A percentile compares a stretch with the other conserved stretches of the same genome.
These are phyloP conservation scores for Haplographium delicatum DNA, from an alignment of 495 filamentous ascomycete genomes.

Conservation along the genomic window DNA sequence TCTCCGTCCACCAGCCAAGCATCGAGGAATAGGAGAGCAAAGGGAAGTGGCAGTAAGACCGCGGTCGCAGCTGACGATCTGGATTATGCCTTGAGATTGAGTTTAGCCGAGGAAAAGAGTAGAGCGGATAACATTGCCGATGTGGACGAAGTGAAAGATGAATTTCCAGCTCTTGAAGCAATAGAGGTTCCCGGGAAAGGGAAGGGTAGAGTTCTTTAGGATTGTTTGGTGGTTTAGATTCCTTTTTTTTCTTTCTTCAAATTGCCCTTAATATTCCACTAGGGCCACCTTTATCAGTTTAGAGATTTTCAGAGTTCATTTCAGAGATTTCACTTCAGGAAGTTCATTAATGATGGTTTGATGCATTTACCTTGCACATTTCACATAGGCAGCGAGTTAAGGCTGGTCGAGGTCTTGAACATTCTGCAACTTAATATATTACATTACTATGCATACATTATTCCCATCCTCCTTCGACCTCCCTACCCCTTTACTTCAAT, in stretches of 20 bases:
- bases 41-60: neutral
- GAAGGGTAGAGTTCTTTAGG: slow-evolving; percentile 17
- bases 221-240: neutral
- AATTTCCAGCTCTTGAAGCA: slow-evolving; percentile 16
- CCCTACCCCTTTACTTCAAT: too few relatives aligned
- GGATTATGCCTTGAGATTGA: slow-evolving; percentile 78
- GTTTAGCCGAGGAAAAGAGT: slow-evolving; percentile 73
- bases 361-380: too few relatives aligned
- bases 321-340: too few relatives aligned
- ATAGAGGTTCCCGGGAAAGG: slow-evolving; percentile 15
- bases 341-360: too few relatives aligned
- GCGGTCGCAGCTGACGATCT: slow-evolving; percentile 57
- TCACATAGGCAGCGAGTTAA: too few relatives aligned
- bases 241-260: slow-evolving; percentile 3
- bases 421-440: too few relatives aligned
- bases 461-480: too few relatives aligned
- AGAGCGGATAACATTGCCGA: slow-evolving; percentile 29
- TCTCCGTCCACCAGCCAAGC: slow-evolving; percentile 34
- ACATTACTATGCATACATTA: too few relatives aligned
- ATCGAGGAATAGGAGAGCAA: slow-evolving; percentile 11
- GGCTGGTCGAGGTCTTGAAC: too few relatives aligned
- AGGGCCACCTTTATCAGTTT: too few relatives aligned
- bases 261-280: too few relatives aligned
- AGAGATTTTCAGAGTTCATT: too few relatives aligned
- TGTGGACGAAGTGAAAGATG: neutral